A percentile compares a stretch with the other conserved stretches of the same genome.
These are phyloP conservation scores for Mangifera indica DNA, from an alignment of 345 rosid genomes.

Conservation along the genomic window DNA sequence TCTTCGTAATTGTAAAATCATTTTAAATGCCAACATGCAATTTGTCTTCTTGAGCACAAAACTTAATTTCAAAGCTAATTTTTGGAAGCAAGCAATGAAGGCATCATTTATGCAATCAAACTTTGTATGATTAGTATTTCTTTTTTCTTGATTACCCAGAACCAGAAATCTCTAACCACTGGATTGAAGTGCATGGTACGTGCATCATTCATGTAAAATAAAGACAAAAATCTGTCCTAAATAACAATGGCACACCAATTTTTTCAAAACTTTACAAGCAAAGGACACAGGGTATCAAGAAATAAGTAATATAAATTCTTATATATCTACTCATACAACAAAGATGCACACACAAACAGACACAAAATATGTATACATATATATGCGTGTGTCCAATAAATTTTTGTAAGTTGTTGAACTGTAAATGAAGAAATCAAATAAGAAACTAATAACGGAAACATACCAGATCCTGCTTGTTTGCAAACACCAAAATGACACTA, in stretches of 20 bases:
- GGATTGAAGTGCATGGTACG: not conserved
- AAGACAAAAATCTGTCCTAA: not conserved
- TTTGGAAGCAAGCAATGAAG: not conserved
- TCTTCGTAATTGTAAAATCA: not conserved
- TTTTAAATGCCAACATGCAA: not conserved
- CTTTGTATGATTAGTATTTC: not conserved
- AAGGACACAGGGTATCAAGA: not conserved
- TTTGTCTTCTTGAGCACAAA: not conserved
- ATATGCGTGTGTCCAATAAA: not conserved
- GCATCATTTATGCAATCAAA: not conserved
- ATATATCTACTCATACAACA: not conserved
- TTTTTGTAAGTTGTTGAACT: not conserved
- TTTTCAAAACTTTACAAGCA: not conserved
- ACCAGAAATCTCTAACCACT: not conserved
- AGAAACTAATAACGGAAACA: slow-evolving; percentile 18
- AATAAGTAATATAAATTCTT: not conserved
- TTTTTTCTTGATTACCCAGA: not conserved
- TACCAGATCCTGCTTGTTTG: slow-evolving; percentile 99
- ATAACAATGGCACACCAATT: not conserved
- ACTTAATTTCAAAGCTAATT: not conserved
- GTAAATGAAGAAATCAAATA: slow-evolving; percentile 1
- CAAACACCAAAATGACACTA: slow-evolving; percentile 92
- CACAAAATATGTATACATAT: not conserved
- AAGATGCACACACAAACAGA: not conserved
- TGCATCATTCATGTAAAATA: not conserved